These are phyloP conservation scores for Penicillium coprophilum DNA, from an alignment of 495 filamentous ascomycete species.

Conservation along the genomic window DNA sequence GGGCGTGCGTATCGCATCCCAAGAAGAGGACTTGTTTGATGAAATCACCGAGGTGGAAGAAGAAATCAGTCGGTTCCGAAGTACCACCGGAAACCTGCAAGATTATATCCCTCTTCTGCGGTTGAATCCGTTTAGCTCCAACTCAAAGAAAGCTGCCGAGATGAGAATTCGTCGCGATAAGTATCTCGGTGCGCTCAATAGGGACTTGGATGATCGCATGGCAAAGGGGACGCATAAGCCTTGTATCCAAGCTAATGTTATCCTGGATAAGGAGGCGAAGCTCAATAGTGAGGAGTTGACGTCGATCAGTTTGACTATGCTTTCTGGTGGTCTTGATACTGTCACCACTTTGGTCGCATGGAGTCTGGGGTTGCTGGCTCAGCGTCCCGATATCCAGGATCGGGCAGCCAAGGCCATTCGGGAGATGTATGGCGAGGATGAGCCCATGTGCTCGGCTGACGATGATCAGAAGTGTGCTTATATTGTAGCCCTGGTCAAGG, in stretches of 20 bases:
- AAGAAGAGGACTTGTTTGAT: conserved; percentile 57
- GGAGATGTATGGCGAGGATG: conserved; percentile 50
- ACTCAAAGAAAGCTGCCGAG: conserved; percentile 51
- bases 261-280: conserved; percentile 59
- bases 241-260: conserved; percentile 65
- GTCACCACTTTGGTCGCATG: conserved; percentile 63
- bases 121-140: conserved; percentile 55
- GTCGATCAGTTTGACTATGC: conserved; percentile 62
- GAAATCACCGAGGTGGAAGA: conserved; percentile 66
- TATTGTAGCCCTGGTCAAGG: conserved; percentile 56
- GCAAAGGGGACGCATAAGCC: conserved; percentile 58
- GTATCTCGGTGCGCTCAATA: conserved; percentile 55
- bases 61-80: conserved; percentile 57
- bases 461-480: conserved; percentile 65
- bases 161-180: conserved; percentile 59
- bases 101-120: conserved; percentile 64
- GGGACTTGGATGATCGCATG: conserved; percentile 56
- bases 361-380: conserved; percentile 58
- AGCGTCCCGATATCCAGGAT: conserved; percentile 59
- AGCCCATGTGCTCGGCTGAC: conserved; percentile 55
- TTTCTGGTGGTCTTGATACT: conserved; percentile 62
- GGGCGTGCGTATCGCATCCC: conserved; percentile 57
- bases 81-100: conserved; percentile 61
- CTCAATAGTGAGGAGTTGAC: conserved; percentile 59
- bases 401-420: conserved; percentile 56